These are phyloP conservation scores for Candida anutae DNA, from an alignment of 1,139 yeast genomes.

Conservation along the genomic window DNA sequence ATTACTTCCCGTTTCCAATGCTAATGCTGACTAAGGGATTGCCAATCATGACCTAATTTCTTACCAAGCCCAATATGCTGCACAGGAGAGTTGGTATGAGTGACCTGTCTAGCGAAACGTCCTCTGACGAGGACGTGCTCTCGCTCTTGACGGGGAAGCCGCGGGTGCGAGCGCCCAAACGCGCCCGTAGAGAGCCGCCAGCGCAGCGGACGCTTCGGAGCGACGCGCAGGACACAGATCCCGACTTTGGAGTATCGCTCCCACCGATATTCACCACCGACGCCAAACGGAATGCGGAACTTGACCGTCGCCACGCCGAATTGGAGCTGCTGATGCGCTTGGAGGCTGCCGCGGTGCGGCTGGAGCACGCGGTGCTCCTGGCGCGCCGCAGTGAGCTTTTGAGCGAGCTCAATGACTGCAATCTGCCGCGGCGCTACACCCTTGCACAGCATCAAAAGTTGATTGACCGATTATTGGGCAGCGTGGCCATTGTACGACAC, in stretches of 20 bases:
- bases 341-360: constrained; percentile 8
- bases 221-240: constrained; percentile 3
- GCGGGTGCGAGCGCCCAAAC: not conserved
- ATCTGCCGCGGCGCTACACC: constrained; percentile 5
- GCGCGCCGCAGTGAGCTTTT: not conserved
- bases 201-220: too few relatives aligned
- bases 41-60: too few relatives aligned
- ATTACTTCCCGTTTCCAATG: too few relatives aligned
- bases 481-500: not conserved
- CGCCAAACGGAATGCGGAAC: constrained; percentile 17
- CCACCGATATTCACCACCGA: constrained; percentile 21
- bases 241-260: constrained; percentile 14
- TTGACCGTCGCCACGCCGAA: constrained; percentile 11
- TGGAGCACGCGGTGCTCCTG: constrained; percentile 6
- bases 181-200: not conserved
- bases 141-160: constrained; percentile 1
- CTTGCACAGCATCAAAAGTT: not conserved
- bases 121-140: constrained; percentile 3
- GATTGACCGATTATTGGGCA: not conserved
- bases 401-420: constrained; percentile 2
- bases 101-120: too few relatives aligned
- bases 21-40: too few relatives aligned
- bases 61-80: too few relatives aligned
- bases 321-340: constrained; percentile 11
- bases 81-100: too few relatives aligned